These are phyloP conservation scores for Trichophyton rubrum DNA, from an alignment of 2,329 filamentous ascomycete genomes.

Conservation along the genomic window DNA sequence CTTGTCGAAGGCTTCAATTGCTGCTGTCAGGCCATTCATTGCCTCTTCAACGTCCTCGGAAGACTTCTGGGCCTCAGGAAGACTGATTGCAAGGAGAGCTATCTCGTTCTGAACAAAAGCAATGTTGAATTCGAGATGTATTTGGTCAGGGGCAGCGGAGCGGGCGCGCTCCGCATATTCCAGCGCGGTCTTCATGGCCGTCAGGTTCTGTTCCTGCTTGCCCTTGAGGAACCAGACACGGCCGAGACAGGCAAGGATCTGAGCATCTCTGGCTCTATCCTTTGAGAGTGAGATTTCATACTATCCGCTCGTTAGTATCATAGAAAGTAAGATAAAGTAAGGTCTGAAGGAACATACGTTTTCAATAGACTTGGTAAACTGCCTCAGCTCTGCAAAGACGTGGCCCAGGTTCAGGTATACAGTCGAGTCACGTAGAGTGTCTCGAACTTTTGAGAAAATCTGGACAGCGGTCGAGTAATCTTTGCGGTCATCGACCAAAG, in stretches of 20 bases:
- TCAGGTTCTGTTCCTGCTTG: slow-evolving; percentile 51
- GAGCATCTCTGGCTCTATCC: slow-evolving; percentile 64
- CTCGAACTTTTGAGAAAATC: slow-evolving; percentile 80
- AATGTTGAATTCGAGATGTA: slow-evolving; percentile 94
- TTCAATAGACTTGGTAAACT: slow-evolving; percentile 85
- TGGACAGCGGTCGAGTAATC: slow-evolving; percentile 70
- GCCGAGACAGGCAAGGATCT: slow-evolving; percentile 73
- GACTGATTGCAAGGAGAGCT: slow-evolving; percentile 62
- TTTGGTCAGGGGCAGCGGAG: slow-evolving; percentile 63
- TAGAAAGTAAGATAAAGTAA: neutral
- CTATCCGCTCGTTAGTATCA: slow-evolving; percentile 26
- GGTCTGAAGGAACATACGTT: slow-evolving; percentile 35
- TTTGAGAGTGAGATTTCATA: slow-evolving; percentile 78
- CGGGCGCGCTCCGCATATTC: slow-evolving; percentile 57
- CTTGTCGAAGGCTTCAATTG: slow-evolving; percentile 56
- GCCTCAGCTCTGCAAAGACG: slow-evolving; percentile 77
- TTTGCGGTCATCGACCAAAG: slow-evolving; percentile 86
- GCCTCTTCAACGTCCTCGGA: slow-evolving; percentile 71
- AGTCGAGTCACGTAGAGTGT: slow-evolving; percentile 76
- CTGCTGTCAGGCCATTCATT: slow-evolving; percentile 66
- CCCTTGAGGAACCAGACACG: slow-evolving; percentile 78
- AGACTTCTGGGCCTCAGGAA: slow-evolving; percentile 65
- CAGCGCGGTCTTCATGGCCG: slow-evolving; percentile 51
- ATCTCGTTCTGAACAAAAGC: slow-evolving; percentile 95
- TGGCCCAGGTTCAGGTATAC: slow-evolving; percentile 91